Evolutionary conservation across 345 rosid genomes (phyloP), one percentile per base, ranked within the genome.

Genomic region (Atalantia buxifolia): DNA sequence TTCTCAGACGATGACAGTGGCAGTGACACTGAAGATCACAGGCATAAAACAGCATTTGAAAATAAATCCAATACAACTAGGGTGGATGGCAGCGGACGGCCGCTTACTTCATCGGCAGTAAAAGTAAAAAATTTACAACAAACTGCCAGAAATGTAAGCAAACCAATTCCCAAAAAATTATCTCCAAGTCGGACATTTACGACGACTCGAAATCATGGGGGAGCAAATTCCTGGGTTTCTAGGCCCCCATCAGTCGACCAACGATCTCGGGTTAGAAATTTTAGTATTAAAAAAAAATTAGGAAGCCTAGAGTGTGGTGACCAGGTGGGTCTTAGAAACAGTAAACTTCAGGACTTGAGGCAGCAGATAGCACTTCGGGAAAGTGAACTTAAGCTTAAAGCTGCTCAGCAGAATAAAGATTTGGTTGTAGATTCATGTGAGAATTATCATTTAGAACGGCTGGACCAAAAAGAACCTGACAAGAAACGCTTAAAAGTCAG

Each of bases 361-460:
- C 97, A 90, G 90, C 94, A 91, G 92, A 96, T 96, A 88, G 97
- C 97, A 22, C 87, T 83, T 69, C 90, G 97, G 66, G 99, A 96
- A 87, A 89, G 78, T 76, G 93, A 92, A 81, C 86, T 88, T 87
- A 96, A 88, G 88, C 89, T 88, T 69, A 96, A 87, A 89, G 85
- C 88, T 50, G 81, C 86, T 50, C 90, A 82, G 84, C 92, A 88
- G 73, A 90, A 79, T 68, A 92, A 86, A 85, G 95, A 88, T 73
- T 76, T 78, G 33, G 77, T 72, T 80, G 77, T 79, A 57, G 84
- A 79, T 74, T 65, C 88, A n/a, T 61, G 60, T 48, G 82, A 55
- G 71, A 78, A 81, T 28, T 22, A 61, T 77, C 60, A 60, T 63
- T 84, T 45, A 66, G 85, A 76, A 67, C 82, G 68, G 72, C 50